Conservation (phyloP, 176 grass and related monocot species). For the Poa annua region DNA sequence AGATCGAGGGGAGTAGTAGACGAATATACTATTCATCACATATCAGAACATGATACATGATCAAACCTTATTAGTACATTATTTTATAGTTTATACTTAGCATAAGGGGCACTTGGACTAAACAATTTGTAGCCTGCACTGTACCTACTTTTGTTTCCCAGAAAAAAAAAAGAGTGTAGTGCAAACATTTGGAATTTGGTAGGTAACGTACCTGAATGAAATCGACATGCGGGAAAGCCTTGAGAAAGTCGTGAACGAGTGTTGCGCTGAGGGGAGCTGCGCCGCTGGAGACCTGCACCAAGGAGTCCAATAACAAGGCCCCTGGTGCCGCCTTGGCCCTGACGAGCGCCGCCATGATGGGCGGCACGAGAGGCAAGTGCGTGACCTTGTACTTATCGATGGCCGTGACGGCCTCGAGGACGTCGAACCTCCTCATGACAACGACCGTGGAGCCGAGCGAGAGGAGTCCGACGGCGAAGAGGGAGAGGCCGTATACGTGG, state of each 20-base stretch:
- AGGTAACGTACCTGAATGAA: constrained; percentile 65
- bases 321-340: constrained; percentile 30
- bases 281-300: constrained; percentile 71
- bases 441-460: constrained; percentile 75
- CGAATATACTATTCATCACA: neutral
- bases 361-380: constrained; percentile 72
- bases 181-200: neutral
- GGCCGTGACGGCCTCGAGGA: constrained; percentile 44
- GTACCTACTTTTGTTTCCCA: neutral
- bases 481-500: constrained; percentile 85
- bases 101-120: neutral
- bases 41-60: no score
- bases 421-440: constrained; percentile 74
- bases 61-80: neutral
- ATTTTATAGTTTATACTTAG: neutral
- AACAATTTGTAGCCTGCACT: neutral
- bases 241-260: constrained; percentile 58
- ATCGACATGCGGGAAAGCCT: constrained; percentile 74
- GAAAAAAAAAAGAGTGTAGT: neutral
- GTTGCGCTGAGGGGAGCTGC: constrained; percentile 57
- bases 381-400: constrained; percentile 61
- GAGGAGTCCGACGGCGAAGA: constrained; percentile 80
- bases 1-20: neutral
- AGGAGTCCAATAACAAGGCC: constrained; percentile 40
- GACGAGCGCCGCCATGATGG: constrained; percentile 59